Conservation (phyloP, 805 yeast species). For the Candida argentea region DNA sequence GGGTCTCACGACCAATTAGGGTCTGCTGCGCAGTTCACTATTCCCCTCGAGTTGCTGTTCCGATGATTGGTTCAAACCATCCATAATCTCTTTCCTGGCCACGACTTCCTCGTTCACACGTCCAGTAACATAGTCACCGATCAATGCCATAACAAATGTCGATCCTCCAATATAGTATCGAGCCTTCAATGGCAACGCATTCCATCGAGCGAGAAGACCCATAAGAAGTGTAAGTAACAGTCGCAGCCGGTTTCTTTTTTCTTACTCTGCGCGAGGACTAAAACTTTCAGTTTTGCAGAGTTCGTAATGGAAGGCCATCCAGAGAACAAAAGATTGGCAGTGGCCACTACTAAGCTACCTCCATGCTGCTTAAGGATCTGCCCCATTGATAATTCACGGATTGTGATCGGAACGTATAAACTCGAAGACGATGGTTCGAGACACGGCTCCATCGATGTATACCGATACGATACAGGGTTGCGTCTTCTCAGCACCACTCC, state of each 20-base stretch:
- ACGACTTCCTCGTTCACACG: slow-evolving; percentile 26
- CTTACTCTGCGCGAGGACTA: too few relatives aligned
- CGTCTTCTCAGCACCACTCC: slow-evolving; percentile 14
- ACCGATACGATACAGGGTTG: slow-evolving; percentile 11
- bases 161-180: slow-evolving; percentile 32
- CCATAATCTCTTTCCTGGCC: slow-evolving; percentile 20
- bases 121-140: slow-evolving; percentile 30
- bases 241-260: not conserved
- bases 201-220: slow-evolving; percentile 29
- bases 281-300: too few relatives aligned
- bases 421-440: slow-evolving; percentile 51
- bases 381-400: slow-evolving; percentile 34
- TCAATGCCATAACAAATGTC: slow-evolving; percentile 28
- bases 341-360: slow-evolving; percentile 46
- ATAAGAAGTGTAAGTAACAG: slow-evolving; percentile 8
- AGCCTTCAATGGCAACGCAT: slow-evolving; percentile 28
- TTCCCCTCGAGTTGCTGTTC: not conserved
- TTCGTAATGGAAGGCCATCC: not conserved
- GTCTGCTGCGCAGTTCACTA: not conserved
- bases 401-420: slow-evolving; percentile 75
- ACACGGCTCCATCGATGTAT: slow-evolving; percentile 50
- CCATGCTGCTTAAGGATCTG: slow-evolving; percentile 73
- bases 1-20: too few relatives aligned
- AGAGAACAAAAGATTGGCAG: slow-evolving; percentile 10
- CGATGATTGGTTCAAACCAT: slow-evolving; percentile 9